These are phyloP conservation scores for Xerocomellus intermedius DNA, from an alignment of 768 basidiomycete genomes.

Conservation along the genomic window DNA sequence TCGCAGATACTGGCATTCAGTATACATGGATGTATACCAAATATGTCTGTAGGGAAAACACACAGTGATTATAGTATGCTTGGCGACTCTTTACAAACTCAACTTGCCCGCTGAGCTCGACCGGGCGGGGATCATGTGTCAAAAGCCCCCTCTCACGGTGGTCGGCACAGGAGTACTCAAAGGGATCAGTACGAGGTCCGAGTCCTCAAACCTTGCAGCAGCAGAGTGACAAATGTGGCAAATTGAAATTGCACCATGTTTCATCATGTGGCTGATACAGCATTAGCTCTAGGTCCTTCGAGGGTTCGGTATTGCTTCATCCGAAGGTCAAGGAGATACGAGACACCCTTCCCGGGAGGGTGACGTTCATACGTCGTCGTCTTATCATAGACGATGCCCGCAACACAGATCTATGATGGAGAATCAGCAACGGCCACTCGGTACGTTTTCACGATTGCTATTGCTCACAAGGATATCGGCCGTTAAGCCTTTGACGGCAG, in stretches of 20 bases:
- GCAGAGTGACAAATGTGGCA: too few species aligned
- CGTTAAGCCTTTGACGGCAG: slow-evolving; percentile 82
- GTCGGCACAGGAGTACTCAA: too few species aligned
- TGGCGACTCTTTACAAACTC: too few species aligned
- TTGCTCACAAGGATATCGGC: slow-evolving; percentile 73
- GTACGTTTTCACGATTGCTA: background rate
- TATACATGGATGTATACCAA: too few species aligned
- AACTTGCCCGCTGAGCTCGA: too few species aligned
- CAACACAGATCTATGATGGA: slow-evolving; percentile 38
- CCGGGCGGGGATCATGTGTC: too few species aligned
- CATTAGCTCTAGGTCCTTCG: slow-evolving; percentile 1
- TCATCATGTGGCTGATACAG: slow-evolving; percentile 1
- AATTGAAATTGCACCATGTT: too few species aligned
- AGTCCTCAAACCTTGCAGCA: background rate
- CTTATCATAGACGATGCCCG: slow-evolving; percentile 60
- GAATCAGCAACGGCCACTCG: background rate
- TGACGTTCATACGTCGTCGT: slow-evolving; percentile 53
- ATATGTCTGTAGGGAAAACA: background rate
- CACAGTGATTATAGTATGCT: background rate
- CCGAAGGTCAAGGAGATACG: slow-evolving; percentile 28
- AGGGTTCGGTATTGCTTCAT: slow-evolving; percentile 23
- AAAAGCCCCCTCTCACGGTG: too few species aligned
- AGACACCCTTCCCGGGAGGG: slow-evolving; percentile 49
- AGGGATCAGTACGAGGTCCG: background rate
- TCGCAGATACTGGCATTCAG: too few species aligned